These are phyloP conservation scores for Penicillium flavigenum DNA, from an alignment of 495 filamentous ascomycete genomes.

Conservation along the genomic window DNA sequence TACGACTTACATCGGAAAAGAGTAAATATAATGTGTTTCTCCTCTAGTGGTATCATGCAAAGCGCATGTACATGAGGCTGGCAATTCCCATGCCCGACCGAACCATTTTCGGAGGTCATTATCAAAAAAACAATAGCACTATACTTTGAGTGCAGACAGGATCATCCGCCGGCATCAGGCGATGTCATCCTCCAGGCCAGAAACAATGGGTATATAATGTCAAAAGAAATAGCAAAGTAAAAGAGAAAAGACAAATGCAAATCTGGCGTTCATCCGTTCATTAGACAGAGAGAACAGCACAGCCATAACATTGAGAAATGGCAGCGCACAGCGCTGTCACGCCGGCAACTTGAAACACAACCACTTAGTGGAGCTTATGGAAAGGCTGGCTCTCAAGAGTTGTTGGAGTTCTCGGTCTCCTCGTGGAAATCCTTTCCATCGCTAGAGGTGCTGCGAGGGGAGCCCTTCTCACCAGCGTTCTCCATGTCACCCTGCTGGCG, in stretches of 20 bases:
- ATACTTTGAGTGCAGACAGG: slow-evolving; percentile 12
- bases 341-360: background rate
- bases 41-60: background rate
- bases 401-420: slow-evolving; percentile 3
- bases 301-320: slow-evolving; percentile 9
- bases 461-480: slow-evolving; percentile 37
- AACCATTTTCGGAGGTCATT: slow-evolving; percentile 10
- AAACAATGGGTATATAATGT: slow-evolving; percentile 24
- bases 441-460: slow-evolving; percentile 12
- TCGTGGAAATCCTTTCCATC: slow-evolving; percentile 6
- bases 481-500: slow-evolving; percentile 28
- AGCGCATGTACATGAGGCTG: slow-evolving; percentile 13
- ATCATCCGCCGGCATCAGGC: background rate
- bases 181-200: slow-evolving; percentile 1
- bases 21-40: slow-evolving; percentile 1
- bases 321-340: slow-evolving; percentile 25
- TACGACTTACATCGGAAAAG: background rate
- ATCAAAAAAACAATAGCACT: slow-evolving; percentile 10
- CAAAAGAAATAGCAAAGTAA: slow-evolving; percentile 10
- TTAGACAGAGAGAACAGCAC: slow-evolving; percentile 7
- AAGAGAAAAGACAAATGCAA: slow-evolving; percentile 5
- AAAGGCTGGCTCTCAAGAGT: background rate
- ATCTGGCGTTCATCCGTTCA: slow-evolving; percentile 12
- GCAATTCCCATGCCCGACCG: slow-evolving; percentile 13
- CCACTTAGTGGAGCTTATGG: background rate